Evolutionary conservation across 805 yeast genomes (phyloP).

Genomic region (Ogataea saltuana): DNA sequence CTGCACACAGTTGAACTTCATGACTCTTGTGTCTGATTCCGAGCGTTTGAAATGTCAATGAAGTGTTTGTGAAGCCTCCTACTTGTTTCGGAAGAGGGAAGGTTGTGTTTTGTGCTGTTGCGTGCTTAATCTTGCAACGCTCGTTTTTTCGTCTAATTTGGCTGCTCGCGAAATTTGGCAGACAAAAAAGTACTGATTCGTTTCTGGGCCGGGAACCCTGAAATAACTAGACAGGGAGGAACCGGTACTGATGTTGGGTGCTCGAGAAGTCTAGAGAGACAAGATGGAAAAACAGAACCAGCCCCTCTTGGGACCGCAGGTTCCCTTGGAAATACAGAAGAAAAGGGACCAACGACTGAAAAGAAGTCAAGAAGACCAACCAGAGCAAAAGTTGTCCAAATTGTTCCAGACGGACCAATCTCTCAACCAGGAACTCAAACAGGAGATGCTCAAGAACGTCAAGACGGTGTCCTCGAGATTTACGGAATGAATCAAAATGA

Average conservation of each 20-base stretch:
- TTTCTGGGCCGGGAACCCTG: too few relatives aligned
- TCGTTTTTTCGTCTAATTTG: slow-evolving; percentile 4
- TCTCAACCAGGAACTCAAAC: slow-evolving; percentile 28
- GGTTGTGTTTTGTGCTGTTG: slow-evolving; percentile 3
- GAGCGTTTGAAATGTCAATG: slow-evolving; percentile 2
- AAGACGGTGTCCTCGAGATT: slow-evolving; percentile 14
- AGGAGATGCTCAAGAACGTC: slow-evolving; percentile 27
- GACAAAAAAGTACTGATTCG: not conserved
- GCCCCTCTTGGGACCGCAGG: slow-evolving; percentile 33
- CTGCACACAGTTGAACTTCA: slow-evolving; percentile 4
- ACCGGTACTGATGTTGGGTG: too few relatives aligned
- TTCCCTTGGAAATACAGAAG: slow-evolving; percentile 27
- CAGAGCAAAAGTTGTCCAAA: slow-evolving; percentile 13
- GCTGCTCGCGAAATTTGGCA: slow-evolving; percentile 1
- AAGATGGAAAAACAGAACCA: too few relatives aligned
- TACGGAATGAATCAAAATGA: slow-evolving; percentile 11
- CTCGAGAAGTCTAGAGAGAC: too few relatives aligned
- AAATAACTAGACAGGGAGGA: too few relatives aligned
- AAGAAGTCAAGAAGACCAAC: slow-evolving; percentile 3
- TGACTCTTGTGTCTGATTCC: not conserved
- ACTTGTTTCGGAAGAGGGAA: not conserved
- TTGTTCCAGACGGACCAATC: slow-evolving; percentile 27
- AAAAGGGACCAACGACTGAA: slow-evolving; percentile 20
- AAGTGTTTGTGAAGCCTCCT: not conserved
- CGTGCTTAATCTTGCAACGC: slow-evolving; percentile 8